Evolutionary conservation across 805 yeast genomes (phyloP), one percentile per base, ranked within the genome.

Genomic region (Zygosaccharomyces bailii): DNA sequence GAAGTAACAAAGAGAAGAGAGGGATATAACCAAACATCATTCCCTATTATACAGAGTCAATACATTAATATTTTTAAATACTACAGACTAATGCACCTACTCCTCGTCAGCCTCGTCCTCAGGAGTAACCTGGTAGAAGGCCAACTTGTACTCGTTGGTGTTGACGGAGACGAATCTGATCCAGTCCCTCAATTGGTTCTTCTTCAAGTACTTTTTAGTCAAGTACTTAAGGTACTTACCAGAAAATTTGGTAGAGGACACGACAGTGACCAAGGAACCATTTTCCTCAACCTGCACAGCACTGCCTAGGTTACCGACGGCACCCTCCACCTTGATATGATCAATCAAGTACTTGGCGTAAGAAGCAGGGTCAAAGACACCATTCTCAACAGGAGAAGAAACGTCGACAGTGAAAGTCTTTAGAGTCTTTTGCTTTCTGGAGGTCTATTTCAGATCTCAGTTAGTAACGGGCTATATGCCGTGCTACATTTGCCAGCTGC

Each of bases 151-250:
- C 74, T 81, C 83, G 84, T 90, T 87, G 76, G 86, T 86, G 80
- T 89, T 85, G 70, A 85, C 83, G 59, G 98, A 86, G 61, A 91
- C 96, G 69, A 91, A 90, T 83, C 98, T 93, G 77, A 91, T 90
- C 98, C 98, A 91, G 82, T 93, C 98, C 82, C 97, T 89, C 80
- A 91, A 86, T 79, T 87, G 95, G 91, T 90, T 88, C 87, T 93
- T 93, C 96, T 91, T 95, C 78, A 93, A 87, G 93, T 87, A 93
- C 82, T 95, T 91, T 89, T 93, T 95, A 70, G 98, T 87, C 73
- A 93, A 80, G 95, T 93, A 93, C 82, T 95, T 93, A 74, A 91
- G 84, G 95, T 93, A 93, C 80, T 95, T 91, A 79, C 99, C 99
- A 63, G 97, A 90, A 93, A 93, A 91, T 79, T 88, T 84, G 75